phyloP scores from a whole-genome alignment of 2,329 filamentous ascomycete genomes.

The Xylaria sp. region DNA sequence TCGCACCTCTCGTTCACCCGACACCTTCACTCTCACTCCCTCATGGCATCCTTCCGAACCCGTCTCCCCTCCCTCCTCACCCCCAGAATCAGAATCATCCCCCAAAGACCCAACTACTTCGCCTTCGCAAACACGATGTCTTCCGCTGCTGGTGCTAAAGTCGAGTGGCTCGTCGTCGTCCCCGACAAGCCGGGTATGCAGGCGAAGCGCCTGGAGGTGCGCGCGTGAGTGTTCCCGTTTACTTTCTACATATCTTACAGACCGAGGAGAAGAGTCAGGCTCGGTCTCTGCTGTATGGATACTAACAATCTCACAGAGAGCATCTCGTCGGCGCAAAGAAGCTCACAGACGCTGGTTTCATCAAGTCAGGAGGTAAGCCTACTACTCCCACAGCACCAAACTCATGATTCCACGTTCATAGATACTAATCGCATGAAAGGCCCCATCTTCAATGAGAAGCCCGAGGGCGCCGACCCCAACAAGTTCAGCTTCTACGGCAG shows the following conservation, averaged over 20 bases:
- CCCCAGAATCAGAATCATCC: neutral
- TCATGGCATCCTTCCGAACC: conserved; percentile 8
- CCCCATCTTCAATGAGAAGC: conserved; percentile 61
- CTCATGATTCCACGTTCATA: no score
- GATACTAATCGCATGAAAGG: conserved; percentile 36
- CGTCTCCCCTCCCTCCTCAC: neutral
- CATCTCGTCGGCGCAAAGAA: conserved; percentile 56
- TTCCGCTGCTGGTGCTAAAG: conserved; percentile 22
- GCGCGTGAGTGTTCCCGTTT: conserved; percentile 42
- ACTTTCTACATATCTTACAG: neutral
- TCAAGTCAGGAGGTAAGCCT: conserved; percentile 59
- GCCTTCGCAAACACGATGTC: conserved; percentile 20
- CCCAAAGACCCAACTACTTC: neutral
- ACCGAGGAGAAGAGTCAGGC: neutral
- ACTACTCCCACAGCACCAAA: neutral
- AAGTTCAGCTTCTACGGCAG: conserved; percentile 68
- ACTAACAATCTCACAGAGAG: conserved; percentile 21
- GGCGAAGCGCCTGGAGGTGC: conserved; percentile 57
- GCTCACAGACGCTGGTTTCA: conserved; percentile 47
- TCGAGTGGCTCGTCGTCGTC: conserved; percentile 59
- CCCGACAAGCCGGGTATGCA: conserved; percentile 59
- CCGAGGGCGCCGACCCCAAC: conserved; percentile 52
- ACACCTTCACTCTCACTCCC: no score
- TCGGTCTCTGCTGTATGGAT: neutral
- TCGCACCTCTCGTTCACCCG: no score